Percentiles rank a stretch among this genome's conserved stretches.
Conservation (phyloP, 2,329 filamentous ascomycete species). For the Colletotrichum echinochloae region DNA sequence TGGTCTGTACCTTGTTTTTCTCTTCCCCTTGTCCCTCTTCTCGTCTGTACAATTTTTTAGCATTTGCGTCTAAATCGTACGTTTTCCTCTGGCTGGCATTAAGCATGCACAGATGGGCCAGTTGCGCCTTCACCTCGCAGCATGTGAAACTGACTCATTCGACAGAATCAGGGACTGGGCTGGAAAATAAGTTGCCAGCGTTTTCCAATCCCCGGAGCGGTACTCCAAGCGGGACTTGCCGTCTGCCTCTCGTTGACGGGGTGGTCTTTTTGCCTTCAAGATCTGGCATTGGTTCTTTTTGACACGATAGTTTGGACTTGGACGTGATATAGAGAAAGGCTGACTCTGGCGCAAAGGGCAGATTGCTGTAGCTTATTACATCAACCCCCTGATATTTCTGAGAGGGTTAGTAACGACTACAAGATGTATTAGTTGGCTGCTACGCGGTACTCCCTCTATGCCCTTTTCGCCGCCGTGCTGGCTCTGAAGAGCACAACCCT, state of each 20-base stretch:
- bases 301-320: neutral
- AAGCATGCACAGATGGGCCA: too few relatives aligned
- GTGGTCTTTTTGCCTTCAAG: neutral
- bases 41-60: neutral
- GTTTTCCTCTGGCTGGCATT: neutral
- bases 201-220: neutral
- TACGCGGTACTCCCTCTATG: too few relatives aligned
- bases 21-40: neutral
- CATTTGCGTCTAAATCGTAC: constrained; percentile 1
- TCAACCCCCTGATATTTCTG: neutral
- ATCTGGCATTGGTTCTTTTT: neutral
- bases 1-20: constrained; percentile 11
- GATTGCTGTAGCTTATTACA: neutral
- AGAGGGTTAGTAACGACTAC: neutral
- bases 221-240: neutral
- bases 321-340: neutral
- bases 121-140: neutral
- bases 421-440: too few relatives aligned
- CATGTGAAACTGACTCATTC: neutral
- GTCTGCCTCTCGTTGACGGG: neutral
- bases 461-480: neutral
- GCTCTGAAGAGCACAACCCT: neutral
- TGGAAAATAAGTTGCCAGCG: neutral
- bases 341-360: too few relatives aligned
- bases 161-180: neutral